These are phyloP conservation scores for Eucalyptus marginata DNA, from an alignment of 345 rosid species.

Conservation along the genomic window DNA sequence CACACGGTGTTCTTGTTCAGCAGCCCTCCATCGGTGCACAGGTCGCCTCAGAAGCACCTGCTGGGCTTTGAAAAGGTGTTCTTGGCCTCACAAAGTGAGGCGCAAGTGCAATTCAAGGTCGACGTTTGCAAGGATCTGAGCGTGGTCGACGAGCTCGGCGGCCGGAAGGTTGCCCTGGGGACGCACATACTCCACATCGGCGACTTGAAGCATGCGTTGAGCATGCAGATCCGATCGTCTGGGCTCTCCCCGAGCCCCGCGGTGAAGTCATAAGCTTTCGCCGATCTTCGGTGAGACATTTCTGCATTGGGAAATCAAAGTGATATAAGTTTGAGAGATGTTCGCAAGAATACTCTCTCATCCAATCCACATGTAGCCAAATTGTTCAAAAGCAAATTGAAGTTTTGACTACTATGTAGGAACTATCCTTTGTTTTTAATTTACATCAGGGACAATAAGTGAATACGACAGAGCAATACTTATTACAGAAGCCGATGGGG, in stretches of 20 bases:
- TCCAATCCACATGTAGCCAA: background rate
- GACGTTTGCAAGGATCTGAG: conserved; percentile 76
- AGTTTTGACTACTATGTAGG: background rate
- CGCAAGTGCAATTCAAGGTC: conserved; percentile 39
- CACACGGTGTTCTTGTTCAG: conserved; percentile 72
- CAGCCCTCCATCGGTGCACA: conserved; percentile 56
- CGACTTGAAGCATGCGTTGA: conserved; percentile 43
- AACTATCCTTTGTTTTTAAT: background rate
- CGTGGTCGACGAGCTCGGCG: conserved; percentile 59
- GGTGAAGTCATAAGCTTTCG: background rate
- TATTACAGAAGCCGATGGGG: background rate
- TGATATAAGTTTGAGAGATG: background rate
- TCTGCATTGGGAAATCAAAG: background rate
- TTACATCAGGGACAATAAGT: background rate
- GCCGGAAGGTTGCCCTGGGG: conserved; percentile 49
- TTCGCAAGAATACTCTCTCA: background rate
- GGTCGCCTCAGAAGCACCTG: conserved; percentile 59
- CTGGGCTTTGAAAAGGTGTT: conserved; percentile 61
- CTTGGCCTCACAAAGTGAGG: conserved; percentile 11
- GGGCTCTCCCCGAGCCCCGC: background rate
- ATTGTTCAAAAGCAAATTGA: background rate
- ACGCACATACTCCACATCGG: conserved; percentile 69
- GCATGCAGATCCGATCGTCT: conserved; percentile 29
- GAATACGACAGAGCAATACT: background rate
- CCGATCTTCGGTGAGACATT: background rate